Percentiles rank a stretch among this genome's conserved stretches.
Evolutionary conservation across 1,284 basidiomycete species (phyloP).

Genomic region (Ustilago lituana): DNA sequence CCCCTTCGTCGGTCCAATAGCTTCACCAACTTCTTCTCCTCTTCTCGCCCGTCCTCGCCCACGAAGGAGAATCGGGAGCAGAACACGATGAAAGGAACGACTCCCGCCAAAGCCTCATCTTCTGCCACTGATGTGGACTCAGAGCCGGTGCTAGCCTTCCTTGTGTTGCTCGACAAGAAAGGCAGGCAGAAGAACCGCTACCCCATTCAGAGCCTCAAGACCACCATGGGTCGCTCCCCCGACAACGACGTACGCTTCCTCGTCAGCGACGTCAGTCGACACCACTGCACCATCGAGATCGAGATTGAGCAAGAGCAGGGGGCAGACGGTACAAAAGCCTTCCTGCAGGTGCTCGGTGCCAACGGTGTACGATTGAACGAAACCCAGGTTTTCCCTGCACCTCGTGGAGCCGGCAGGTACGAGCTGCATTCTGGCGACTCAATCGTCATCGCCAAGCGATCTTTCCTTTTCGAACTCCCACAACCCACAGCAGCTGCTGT

Average conservation of each 20-base stretch:
- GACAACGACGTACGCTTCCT: too few relatives aligned
- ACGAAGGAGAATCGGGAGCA: constrained; percentile 11
- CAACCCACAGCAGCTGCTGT: neutral
- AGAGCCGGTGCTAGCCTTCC: constrained; percentile 33
- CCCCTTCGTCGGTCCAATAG: constrained; percentile 41
- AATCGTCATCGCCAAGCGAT: constrained; percentile 28
- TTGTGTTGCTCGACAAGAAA: constrained; percentile 39
- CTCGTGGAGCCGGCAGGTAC: constrained; percentile 28
- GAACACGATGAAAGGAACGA: neutral
- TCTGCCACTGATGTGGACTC: too few relatives aligned
- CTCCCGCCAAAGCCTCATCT: constrained; percentile 18
- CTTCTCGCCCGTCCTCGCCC: constrained; percentile 33
- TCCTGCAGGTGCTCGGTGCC: constrained; percentile 35
- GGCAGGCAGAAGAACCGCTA: constrained; percentile 37
- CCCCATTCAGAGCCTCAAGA: constrained; percentile 32
- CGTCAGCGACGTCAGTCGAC: constrained; percentile 36
- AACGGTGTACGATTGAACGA: constrained; percentile 42
- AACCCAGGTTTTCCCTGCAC: constrained; percentile 17
- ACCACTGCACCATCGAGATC: constrained; percentile 48
- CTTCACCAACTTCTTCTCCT: constrained; percentile 46
- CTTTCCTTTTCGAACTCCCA: constrained; percentile 35
- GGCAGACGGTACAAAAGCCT: constrained; percentile 14
- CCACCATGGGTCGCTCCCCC: constrained; percentile 49
- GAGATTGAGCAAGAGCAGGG: constrained; percentile 23
- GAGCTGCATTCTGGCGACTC: constrained; percentile 35